Evolutionary conservation across 164 flowering plant species (phyloP).

Genomic region (Annona cherimola): DNA sequence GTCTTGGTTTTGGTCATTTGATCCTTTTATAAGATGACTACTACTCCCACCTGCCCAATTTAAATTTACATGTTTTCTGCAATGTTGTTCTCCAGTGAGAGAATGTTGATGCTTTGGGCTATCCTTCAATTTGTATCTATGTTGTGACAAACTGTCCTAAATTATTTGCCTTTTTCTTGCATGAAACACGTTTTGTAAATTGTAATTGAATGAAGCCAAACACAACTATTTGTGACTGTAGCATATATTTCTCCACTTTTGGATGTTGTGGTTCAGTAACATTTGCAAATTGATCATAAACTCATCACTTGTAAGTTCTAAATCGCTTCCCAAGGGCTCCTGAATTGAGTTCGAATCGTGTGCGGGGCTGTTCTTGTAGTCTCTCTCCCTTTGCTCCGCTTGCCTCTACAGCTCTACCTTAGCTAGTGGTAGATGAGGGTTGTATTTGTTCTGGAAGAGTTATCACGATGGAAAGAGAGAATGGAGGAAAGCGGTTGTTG

Average conservation of each 20-base stretch:
- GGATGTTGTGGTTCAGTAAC: not conserved
- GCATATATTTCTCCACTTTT: not conserved
- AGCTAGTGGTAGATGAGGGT: too few relatives aligned
- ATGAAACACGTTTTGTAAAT: not conserved
- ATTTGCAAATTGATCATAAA: too few relatives aligned
- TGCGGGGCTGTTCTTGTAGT: too few relatives aligned
- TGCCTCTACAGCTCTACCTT: too few relatives aligned
- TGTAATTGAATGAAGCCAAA: not conserved
- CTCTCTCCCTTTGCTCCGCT: too few relatives aligned
- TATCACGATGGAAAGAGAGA: too few relatives aligned
- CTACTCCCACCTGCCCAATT: not conserved
- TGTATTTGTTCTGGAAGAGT: too few relatives aligned
- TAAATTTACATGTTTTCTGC: not conserved
- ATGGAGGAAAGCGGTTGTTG: too few relatives aligned
- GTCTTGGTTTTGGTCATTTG: slow-evolving; percentile 96
- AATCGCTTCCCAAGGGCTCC: too few relatives aligned
- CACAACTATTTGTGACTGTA: not conserved
- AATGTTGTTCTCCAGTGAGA: not conserved
- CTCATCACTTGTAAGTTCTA: too few relatives aligned
- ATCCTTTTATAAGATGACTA: too few relatives aligned
- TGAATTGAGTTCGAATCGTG: too few relatives aligned
- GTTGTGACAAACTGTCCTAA: not conserved
- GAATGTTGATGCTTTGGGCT: not conserved
- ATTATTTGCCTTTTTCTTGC: not conserved
- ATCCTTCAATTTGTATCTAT: not conserved